Conservation (phyloP, 495 filamentous ascomycete species). For the Podospora tetraspora region DNA sequence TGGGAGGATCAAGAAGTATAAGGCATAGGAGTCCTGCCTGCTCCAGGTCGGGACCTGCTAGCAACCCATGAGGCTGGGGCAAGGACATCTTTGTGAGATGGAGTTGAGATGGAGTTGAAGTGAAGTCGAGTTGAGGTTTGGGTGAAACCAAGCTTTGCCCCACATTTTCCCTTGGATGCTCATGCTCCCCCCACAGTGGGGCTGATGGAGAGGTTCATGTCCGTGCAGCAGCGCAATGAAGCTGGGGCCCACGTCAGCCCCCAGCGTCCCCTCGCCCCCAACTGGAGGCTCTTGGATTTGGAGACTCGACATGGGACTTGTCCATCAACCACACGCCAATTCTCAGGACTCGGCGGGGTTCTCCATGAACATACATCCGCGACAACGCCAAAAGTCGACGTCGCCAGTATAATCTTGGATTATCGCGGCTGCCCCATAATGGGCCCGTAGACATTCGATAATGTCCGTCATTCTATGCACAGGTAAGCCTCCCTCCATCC, state of each 20-base stretch:
- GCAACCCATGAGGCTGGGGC: background rate
- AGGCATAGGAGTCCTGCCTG: background rate
- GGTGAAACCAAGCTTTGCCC: background rate
- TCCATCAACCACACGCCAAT: background rate
- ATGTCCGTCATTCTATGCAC: constrained; percentile 91
- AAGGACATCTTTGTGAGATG: background rate
- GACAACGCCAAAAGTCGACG: background rate
- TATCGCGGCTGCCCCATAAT: constrained; percentile 10
- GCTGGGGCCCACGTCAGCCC: background rate
- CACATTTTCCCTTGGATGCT: background rate
- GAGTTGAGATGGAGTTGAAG: background rate
- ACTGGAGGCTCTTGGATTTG: background rate
- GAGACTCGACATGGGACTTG: background rate
- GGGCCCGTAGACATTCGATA: constrained; percentile 22
- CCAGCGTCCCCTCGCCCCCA: background rate
- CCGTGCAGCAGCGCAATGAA: background rate
- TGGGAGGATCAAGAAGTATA: background rate
- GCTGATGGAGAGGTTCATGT: background rate
- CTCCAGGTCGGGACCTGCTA: background rate
- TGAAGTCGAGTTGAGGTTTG: background rate
- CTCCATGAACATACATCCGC: background rate
- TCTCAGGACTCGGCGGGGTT: background rate
- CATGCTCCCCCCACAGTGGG: background rate
- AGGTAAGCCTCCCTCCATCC: constrained; percentile 47
- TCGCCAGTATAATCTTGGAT: background rate